Conservation (phyloP, 345 rosid species). For the Gossypium australe region DNA sequence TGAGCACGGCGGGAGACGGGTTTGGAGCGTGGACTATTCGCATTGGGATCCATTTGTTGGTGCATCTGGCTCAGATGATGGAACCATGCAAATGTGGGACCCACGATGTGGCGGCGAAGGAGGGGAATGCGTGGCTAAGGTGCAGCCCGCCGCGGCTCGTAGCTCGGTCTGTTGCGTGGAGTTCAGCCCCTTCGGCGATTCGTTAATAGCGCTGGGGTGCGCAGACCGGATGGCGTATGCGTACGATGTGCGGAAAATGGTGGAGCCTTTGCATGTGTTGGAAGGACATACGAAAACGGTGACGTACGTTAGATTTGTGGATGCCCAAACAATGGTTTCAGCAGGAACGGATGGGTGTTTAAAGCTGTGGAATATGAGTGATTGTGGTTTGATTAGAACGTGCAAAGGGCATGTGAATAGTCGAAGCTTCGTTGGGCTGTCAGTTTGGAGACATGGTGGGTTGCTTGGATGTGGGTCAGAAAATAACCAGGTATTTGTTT, state of each 20-base stretch:
- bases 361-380: slow-evolving; percentile 52
- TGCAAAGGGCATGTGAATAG: slow-evolving; percentile 63
- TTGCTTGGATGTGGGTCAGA: slow-evolving; percentile 83
- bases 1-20: slow-evolving; percentile 87
- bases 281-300: slow-evolving; percentile 72
- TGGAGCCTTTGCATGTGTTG: slow-evolving; percentile 36
- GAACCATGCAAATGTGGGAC: slow-evolving; percentile 89
- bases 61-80: slow-evolving; percentile 86
- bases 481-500: slow-evolving; percentile 59
- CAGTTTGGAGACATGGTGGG: slow-evolving; percentile 71
- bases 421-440: slow-evolving; percentile 75
- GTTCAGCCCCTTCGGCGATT: slow-evolving; percentile 55
- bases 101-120: slow-evolving; percentile 41
- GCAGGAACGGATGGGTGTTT: slow-evolving; percentile 70
- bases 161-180: slow-evolving; percentile 67
- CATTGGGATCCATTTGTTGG: slow-evolving; percentile 41
- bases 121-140: slow-evolving; percentile 36
- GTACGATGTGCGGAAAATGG: slow-evolving; percentile 57
- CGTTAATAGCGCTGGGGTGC: slow-evolving; percentile 56
- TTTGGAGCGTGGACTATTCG: slow-evolving; percentile 88
- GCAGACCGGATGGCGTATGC: slow-evolving; percentile 65
- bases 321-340: slow-evolving; percentile 35
- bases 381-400: slow-evolving; percentile 37
- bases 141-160: slow-evolving; percentile 41
- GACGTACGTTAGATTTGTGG: slow-evolving; percentile 55